Evolutionary conservation across 169 alveolate species (phyloP).

Genomic region (Plasmodium gonderi): DNA sequence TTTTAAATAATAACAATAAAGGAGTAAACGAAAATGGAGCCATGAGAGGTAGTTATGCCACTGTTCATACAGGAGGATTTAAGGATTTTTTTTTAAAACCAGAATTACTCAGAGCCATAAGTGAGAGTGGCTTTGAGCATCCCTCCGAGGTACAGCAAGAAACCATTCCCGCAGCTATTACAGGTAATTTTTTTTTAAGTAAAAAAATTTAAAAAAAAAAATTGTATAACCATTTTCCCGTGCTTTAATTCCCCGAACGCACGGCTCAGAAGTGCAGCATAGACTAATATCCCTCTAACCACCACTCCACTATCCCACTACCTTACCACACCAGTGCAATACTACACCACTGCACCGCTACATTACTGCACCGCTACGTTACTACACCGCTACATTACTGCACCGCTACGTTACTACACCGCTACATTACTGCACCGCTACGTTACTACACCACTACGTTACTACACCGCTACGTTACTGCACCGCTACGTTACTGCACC

Average conservation of each 20-base stretch:
- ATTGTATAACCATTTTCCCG: background rate
- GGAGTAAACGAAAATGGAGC: slow-evolving; percentile 80
- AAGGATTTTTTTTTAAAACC: slow-evolving; percentile 98
- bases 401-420: no score
- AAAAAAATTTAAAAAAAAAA: background rate
- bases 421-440: no score
- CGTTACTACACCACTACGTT: background rate
- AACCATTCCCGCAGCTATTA: slow-evolving; percentile 98
- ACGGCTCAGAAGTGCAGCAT: no score
- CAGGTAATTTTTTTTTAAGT: slow-evolving; percentile 86
- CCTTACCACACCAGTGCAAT: no score
- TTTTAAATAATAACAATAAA: slow-evolving; percentile 77
- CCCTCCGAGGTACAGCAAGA: slow-evolving; percentile 99
- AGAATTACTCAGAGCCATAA: slow-evolving; percentile 96
- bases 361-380: no score
- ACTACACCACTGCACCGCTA: no score
- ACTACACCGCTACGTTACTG: background rate
- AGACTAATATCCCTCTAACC: no score
- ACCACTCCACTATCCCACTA: no score
- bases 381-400: no score
- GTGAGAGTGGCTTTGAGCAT: slow-evolving; percentile 99
- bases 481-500: background rate
- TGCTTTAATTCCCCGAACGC: no score
- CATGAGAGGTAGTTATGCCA: slow-evolving; percentile 91
- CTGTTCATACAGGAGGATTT: slow-evolving; percentile 94